Evolutionary conservation across 1,284 basidiomycete genomes (phyloP), one percentile per base, ranked within the genome.

Genomic region (Bjerkandera adusta): DNA sequence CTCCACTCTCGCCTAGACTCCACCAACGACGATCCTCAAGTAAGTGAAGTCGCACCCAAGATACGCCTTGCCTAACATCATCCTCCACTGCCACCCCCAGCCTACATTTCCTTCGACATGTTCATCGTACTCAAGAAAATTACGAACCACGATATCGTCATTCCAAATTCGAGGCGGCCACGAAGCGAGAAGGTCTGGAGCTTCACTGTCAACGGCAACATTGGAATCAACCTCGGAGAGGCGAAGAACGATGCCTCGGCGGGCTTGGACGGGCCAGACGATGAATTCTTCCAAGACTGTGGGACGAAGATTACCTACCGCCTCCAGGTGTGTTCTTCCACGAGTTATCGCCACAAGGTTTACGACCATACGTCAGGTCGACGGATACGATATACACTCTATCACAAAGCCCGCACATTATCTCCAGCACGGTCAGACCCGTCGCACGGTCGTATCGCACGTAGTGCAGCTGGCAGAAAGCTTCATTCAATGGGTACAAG

Each of bases 391-490:
- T 10, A 12, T 35, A n/a, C 44, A 32, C 21, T 5, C 20, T 3
- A 48, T 38, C 16, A 24, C 35, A 13, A 48, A 36, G 42, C 38
- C 43, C 26, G 42, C 38, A 3, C 34, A 35, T 4, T 29, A 26
- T 10, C 27, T 15, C n/a, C 1, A 27, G 3, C 6, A 22, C 18
- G 24, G 22, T 2, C n/a, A 16, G 6, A 15, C 12, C 21, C 16
- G 15, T 5, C 43, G 3, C n/a, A 48, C 43, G 36, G 32, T 42
- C 16, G 47, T 29, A 7, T 30, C 12, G 18, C 39, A 48, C 22
- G 20, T 48, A 7, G 47, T 42, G 7, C 41, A 48, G 22, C 35
- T 48, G 6, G 47, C 44, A n/a, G 27, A 33, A 15, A 21, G 20
- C 6, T 39, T 48, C 20, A 48, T 48, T 20, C 27, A 39, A 12